These are phyloP conservation scores for Pulveroboletus ravenelii DNA, from an alignment of 768 basidiomycete species.

Conservation along the genomic window DNA sequence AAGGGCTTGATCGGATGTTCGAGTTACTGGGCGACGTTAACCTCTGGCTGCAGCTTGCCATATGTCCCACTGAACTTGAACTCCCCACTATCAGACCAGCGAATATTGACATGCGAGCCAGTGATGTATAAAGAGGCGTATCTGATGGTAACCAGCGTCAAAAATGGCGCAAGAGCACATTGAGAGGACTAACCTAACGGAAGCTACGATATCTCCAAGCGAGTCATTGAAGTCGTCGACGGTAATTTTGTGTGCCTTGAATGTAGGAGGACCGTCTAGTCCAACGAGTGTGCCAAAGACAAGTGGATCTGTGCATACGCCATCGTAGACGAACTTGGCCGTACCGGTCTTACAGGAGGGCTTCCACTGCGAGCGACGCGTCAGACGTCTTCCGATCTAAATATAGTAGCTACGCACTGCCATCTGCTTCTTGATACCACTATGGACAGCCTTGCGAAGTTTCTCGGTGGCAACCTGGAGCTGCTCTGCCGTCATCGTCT, in stretches of 20 bases:
- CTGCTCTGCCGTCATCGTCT: slow-evolving; percentile 36
- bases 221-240: slow-evolving; percentile 27
- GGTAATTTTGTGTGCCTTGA: too few relatives aligned
- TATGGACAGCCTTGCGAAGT: slow-evolving; percentile 29
- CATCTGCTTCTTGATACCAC: slow-evolving; percentile 36
- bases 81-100: slow-evolving; percentile 45
- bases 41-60: slow-evolving; percentile 19
- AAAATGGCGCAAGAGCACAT: neutral
- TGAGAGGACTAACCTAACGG: slow-evolving; percentile 32
- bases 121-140: slow-evolving; percentile 38
- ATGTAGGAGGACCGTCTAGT: slow-evolving; percentile 7
- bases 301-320: slow-evolving; percentile 43
- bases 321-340: slow-evolving; percentile 50
- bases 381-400: neutral
- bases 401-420: neutral
- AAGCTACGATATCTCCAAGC: slow-evolving; percentile 33
- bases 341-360: slow-evolving; percentile 42
- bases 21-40: neutral
- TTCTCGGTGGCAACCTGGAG: slow-evolving; percentile 42
- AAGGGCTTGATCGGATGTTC: neutral
- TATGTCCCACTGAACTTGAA: slow-evolving; percentile 27
- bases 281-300: slow-evolving; percentile 45
- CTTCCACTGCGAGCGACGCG: slow-evolving; percentile 39
- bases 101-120: slow-evolving; percentile 40
- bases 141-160: slow-evolving; percentile 20